Evolutionary conservation across 768 basidiomycete genomes (phyloP).

Genomic region (Astraeus odoratus): DNA sequence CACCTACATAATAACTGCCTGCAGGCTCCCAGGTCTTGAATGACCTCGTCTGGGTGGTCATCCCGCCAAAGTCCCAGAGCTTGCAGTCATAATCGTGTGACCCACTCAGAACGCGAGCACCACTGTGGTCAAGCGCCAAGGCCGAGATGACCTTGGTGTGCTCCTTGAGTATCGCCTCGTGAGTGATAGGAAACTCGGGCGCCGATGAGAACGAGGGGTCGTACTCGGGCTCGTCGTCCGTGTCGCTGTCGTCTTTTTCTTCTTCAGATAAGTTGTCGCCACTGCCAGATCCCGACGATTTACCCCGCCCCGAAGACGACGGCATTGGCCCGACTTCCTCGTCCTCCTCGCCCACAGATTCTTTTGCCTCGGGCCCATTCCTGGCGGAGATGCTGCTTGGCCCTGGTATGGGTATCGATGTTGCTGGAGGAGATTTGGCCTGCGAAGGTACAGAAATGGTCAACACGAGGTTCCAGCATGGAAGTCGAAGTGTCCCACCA

Average conservation of each 20-base stretch:
- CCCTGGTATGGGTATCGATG: slow-evolving; percentile 10
- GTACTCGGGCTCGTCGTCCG: slow-evolving; percentile 45
- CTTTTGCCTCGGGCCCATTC: slow-evolving; percentile 14
- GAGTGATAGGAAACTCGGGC: slow-evolving; percentile 74
- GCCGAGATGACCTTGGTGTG: slow-evolving; percentile 95
- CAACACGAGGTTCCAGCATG: slow-evolving; percentile 16
- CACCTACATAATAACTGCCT: slow-evolving; percentile 79
- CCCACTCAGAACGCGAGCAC: slow-evolving; percentile 85
- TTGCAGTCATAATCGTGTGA: slow-evolving; percentile 98
- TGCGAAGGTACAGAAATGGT: slow-evolving; percentile 10
- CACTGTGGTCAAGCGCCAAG: slow-evolving; percentile 86
- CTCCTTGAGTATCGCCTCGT: slow-evolving; percentile 89
- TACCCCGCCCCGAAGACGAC: background rate
- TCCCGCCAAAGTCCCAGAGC: slow-evolving; percentile 98
- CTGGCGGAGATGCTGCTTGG: slow-evolving; percentile 6
- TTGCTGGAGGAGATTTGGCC: slow-evolving; percentile 6
- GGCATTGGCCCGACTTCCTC: slow-evolving; percentile 16
- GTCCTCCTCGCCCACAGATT: slow-evolving; percentile 17
- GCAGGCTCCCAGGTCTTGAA: slow-evolving; percentile 97
- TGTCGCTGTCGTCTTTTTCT: slow-evolving; percentile 17
- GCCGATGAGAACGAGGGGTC: slow-evolving; percentile 40
- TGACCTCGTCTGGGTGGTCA: slow-evolving; percentile 84
- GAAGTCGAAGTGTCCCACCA: slow-evolving; percentile 14
- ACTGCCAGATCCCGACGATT: slow-evolving; percentile 5
- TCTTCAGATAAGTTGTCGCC: slow-evolving; percentile 21